phyloP scores from a whole-genome alignment of 202 grass and related monocot species.

The Schoenoplectus triqueter region DNA sequence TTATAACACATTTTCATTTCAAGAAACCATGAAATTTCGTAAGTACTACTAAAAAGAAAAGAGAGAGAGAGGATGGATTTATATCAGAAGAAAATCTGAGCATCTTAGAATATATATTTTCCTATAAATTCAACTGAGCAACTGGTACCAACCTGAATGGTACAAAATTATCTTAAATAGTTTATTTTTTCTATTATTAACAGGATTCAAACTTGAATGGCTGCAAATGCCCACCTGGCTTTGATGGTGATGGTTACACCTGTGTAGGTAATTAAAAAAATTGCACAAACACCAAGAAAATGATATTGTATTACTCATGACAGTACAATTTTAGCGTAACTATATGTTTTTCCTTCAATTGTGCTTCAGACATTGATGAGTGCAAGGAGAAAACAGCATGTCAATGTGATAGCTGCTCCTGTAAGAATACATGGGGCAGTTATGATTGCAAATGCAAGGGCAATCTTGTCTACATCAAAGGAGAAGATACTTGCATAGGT shows the following conservation, averaged over 20 bases:
- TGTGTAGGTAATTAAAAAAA: constrained; percentile 59
- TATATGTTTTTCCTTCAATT: background rate
- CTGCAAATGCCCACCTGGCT: constrained; percentile 74
- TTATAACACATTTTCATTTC: background rate
- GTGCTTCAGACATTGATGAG: constrained; percentile 69
- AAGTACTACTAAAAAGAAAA: background rate
- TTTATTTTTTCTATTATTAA: background rate
- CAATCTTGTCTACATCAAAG: constrained; percentile 61
- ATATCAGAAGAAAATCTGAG: background rate
- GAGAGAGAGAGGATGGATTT: background rate
- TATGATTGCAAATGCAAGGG: constrained; percentile 83
- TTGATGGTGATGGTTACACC: constrained; percentile 66
- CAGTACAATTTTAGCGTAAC: background rate
- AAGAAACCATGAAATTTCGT: background rate
- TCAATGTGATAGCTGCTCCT: constrained; percentile 69
- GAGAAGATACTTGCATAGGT: constrained; percentile 83
- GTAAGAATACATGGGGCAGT: constrained; percentile 76
- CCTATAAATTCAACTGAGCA: background rate
- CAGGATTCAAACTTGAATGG: constrained; percentile 60
- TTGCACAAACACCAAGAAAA: background rate
- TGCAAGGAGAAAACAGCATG: constrained; percentile 75
- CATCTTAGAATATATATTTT: background rate
- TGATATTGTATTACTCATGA: constrained; percentile 1
- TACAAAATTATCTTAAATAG: constrained; percentile 8
- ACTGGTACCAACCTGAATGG: constrained; percentile 15